Evolutionary conservation across 2,329 filamentous ascomycete genomes (phyloP), one percentile per base, ranked within the genome.

Genomic region (Xylariaceae sp.): DNA sequence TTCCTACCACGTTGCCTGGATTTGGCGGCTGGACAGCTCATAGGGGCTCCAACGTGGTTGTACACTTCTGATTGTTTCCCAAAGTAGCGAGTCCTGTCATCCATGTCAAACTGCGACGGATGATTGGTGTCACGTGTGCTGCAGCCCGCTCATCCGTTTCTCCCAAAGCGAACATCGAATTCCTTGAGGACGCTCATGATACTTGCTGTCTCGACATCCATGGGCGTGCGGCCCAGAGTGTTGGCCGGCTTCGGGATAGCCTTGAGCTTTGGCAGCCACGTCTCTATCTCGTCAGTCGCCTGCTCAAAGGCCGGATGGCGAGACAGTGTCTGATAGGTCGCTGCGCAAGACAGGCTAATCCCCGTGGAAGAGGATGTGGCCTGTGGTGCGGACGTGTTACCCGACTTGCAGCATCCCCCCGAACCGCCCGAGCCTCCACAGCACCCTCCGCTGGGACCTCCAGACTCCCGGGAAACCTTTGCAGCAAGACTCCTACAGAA

Each of bases 171-270:
- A 34, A 86, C 72, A 54, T 89, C 85, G 63, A 89, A 89, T 47
- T 85, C 81, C 60, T 85, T 85, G 43, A 89, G 64, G n/a, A 88
- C 85, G 29, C 82, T 83, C 85, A 89, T 88, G 38, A 89, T 87
- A 59, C 84, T 88, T 1, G 85, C 85, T 5, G 85, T 83, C 62
- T 89, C 85, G 12, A 89, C 83, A 59, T 89, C 85, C 52, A 88
- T 79, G 1, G 84, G 79, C 29, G 73, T 72, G 39, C 68, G 68
- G 44, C 65, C 62, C 38, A 59, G 60, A 38, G 59, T 56, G 35
- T 63, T 63, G 50, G 38, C 50, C 40, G 39, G 41, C 41, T 63
- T 59, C 2, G 71, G 72, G 0, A 73, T 71, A 13, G 81, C 81
- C 55, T 78, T 76, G 12, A 89, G 73, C 60, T 82, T 82, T 1